Percentiles rank a stretch among this genome's conserved stretches.
Evolutionary conservation across 257 asterid species (phyloP).

Genomic region (Misopates orontium): DNA sequence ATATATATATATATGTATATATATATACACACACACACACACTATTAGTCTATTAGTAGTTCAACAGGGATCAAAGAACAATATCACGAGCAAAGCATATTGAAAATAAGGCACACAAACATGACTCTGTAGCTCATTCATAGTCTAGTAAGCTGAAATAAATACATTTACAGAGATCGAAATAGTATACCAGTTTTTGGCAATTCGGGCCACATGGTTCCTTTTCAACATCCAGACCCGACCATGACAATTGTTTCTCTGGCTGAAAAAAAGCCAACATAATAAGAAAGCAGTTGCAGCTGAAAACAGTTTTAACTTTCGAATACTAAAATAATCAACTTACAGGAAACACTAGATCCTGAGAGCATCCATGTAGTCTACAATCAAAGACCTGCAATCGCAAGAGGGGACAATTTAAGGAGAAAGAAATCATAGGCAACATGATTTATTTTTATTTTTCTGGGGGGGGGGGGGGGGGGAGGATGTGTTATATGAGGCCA

Average conservation of each 20-base stretch:
- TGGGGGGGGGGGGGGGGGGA: too few relatives aligned
- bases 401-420: slow-evolving; percentile 10
- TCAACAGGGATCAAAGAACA: slow-evolving; percentile 15
- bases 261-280: slow-evolving; percentile 32
- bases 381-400: slow-evolving; percentile 21
- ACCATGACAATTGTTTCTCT: slow-evolving; percentile 58
- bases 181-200: slow-evolving; percentile 56
- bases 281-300: neutral
- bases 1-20: neutral
- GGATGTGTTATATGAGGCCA: too few relatives aligned
- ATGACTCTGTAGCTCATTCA: slow-evolving; percentile 6
- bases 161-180: neutral
- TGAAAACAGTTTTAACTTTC: neutral
- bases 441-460: too few relatives aligned
- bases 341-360: slow-evolving; percentile 23
- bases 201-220: slow-evolving; percentile 82
- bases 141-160: slow-evolving; percentile 21
- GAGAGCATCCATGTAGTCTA: slow-evolving; percentile 23
- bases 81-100: slow-evolving; percentile 1
- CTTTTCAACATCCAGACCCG: slow-evolving; percentile 54
- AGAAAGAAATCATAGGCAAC: slow-evolving; percentile 10
- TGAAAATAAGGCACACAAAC: slow-evolving; percentile 7
- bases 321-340: neutral
- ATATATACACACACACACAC: slow-evolving; percentile 1
- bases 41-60: too few relatives aligned